Evolutionary conservation across 306 rosid species (phyloP).

Genomic region (Trifolium repens): DNA sequence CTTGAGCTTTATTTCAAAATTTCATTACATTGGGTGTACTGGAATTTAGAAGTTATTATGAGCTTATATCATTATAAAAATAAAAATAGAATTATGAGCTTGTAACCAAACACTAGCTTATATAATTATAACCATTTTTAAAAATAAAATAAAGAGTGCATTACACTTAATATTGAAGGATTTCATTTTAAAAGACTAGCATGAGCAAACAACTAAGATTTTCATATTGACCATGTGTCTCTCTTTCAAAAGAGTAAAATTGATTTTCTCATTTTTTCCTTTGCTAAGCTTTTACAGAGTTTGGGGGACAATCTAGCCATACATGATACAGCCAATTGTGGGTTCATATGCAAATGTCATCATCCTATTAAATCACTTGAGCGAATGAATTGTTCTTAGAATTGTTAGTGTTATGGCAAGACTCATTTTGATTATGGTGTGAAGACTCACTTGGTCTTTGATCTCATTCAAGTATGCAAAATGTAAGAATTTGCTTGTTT

Average conservation of each 20-base stretch:
- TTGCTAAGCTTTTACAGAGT: neutral
- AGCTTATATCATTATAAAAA: neutral
- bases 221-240: neutral
- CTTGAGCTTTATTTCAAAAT: conserved; percentile 23
- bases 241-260: conserved; percentile 12
- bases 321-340: neutral
- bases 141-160: neutral
- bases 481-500: too few relatives aligned
- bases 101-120: neutral
- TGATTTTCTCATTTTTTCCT: neutral
- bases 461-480: conserved; percentile 67
- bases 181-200: neutral
- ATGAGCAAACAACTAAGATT: neutral
- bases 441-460: conserved; percentile 86
- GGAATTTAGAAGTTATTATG: conserved; percentile 9
- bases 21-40: conserved; percentile 18
- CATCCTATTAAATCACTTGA: conserved; percentile 9
- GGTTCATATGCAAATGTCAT: neutral
- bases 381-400: conserved; percentile 1
- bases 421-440: conserved; percentile 82
- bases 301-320: conserved; percentile 1
- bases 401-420: conserved; percentile 73
- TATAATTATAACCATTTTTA: too few relatives aligned
- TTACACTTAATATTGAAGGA: neutral
- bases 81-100: neutral